Conservation (phyloP, 306 rosid genomes). For the Crataegus laevigata region DNA sequence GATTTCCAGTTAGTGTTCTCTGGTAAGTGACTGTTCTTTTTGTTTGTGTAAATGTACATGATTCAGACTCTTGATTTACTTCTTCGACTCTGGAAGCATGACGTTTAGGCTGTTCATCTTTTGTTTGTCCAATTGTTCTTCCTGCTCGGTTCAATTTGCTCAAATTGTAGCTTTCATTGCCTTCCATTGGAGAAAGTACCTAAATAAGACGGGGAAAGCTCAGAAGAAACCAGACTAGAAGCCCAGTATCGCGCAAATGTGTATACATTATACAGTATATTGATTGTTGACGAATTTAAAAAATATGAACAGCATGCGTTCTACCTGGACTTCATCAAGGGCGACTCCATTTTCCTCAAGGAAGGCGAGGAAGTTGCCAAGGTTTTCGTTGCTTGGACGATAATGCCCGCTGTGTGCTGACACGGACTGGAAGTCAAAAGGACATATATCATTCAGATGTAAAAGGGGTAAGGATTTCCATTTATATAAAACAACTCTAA, state of each 20-base stretch:
- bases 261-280: neutral
- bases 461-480: neutral
- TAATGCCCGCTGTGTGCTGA: slow-evolving; percentile 39
- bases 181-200: slow-evolving; percentile 8
- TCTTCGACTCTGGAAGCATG: neutral
- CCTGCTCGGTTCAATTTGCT: neutral
- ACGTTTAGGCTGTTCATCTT: neutral
- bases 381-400: slow-evolving; percentile 32
- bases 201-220: neutral
- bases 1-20: slow-evolving; percentile 3
- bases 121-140: neutral
- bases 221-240: neutral
- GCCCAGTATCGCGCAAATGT: neutral
- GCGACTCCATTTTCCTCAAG: slow-evolving; percentile 25
- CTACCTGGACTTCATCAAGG: slow-evolving; percentile 32
- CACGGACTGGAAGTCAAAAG: slow-evolving; percentile 19
- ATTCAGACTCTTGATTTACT: neutral
- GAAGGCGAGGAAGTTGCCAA: slow-evolving; percentile 29
- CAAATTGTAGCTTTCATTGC: neutral
- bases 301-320: no score
- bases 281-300: neutral
- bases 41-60: neutral
- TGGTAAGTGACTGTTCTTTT: neutral
- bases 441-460: neutral
- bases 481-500: neutral